Evolutionary conservation across 495 filamentous ascomycete species (phyloP), one percentile per base, ranked within the genome.

Genomic region (Aspergillus homomorphus): DNA sequence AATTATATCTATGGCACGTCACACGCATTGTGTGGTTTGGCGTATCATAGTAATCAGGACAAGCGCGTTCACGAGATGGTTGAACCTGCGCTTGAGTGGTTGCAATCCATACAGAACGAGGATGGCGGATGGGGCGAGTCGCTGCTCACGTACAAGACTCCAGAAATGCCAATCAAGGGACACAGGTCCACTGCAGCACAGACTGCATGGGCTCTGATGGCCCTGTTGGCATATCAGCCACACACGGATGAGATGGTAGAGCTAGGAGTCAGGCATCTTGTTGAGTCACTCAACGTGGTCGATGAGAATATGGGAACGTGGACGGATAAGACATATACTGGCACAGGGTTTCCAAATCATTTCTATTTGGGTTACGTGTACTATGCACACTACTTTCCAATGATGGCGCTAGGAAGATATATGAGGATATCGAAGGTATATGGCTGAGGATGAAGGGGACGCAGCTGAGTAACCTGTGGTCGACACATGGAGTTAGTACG

Each of bases 1-100:
- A 77, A 77, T 56, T 77, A 77, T 52, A 53, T 68, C 20, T 71
- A 71, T 49, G 73, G 74, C 8, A 77, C 74, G 0, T 62, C 67
- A 53, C 66, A 71, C 59, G 71, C 65, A 0, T 63, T 77, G 16
- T 69, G 69, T 30, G 73, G 69, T 69, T 24, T 50, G 18, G 48
- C 42, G 0, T 62, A 69, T 44, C 62, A 63, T 22, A 28, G 15
- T n/a, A 14, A 57, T 1, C 10, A 53, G 12, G 38, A 48, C 22
- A 18, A 21, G 0, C 45, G 45, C n/a, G 53, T 64, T 19, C 44
- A 28, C 0, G 19, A 6, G 10, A 53, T 65, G 52, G 57, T 65
- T n/a, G 38, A 43, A 14, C 55, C 20, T 22, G 46, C 46, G 6
- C 2, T 50, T 19, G 21, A 26, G 26, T 77, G 69, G 73, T 44